Evolutionary conservation across 345 rosid genomes (phyloP), one percentile per base, ranked within the genome.

Genomic region (Ailanthus altissimus): DNA sequence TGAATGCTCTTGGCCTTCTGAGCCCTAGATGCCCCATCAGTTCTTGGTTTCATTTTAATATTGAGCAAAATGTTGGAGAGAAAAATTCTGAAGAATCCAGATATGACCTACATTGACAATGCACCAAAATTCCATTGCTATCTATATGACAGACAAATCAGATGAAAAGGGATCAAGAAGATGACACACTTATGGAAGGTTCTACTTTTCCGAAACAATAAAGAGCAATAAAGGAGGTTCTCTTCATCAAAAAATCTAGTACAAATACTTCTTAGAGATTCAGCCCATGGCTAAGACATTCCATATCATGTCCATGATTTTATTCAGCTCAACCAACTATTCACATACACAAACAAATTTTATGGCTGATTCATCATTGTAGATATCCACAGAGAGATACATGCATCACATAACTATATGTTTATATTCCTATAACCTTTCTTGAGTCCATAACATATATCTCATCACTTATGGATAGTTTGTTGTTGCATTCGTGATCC

Each of bases 11-110:
- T 87, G 26, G 81, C 78, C 81, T 80, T 88, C 74, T 87, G 95
- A 84, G 81, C 81, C 78, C 90, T 90, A 40, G 92, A 82, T 67
- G 78, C 79, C 66, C 79, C 84, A 78, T 80, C 81, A 53, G 84
- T 76, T 84, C 82, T 85, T 73, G 83, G 80, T 84, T 77, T 93
- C 99, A 96, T 96, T 82, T 85, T 85, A 86, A 57, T 60, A 83
- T 73, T 71, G 66, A 77, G 53, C 67, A 43, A 74, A 72, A 64
- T n/a, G 70, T 77, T 38, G 67, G 76, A 62, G 67, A 36, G 26
- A 68, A 67, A 81, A 73, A 63, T 43, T 70, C 75, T 75, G 79
- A 80, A 77, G 75, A 85, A 84, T 86, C 89, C 84, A 86, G 85
- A 83, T 82, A 88, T 59, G 79, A 85, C 90, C 94, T 92, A 64